Percentiles rank a stretch among this genome's conserved stretches.
These are phyloP conservation scores for Pseudocercospora pini-densiflorae DNA, from an alignment of 2,329 filamentous ascomycete genomes.

Conservation along the genomic window DNA sequence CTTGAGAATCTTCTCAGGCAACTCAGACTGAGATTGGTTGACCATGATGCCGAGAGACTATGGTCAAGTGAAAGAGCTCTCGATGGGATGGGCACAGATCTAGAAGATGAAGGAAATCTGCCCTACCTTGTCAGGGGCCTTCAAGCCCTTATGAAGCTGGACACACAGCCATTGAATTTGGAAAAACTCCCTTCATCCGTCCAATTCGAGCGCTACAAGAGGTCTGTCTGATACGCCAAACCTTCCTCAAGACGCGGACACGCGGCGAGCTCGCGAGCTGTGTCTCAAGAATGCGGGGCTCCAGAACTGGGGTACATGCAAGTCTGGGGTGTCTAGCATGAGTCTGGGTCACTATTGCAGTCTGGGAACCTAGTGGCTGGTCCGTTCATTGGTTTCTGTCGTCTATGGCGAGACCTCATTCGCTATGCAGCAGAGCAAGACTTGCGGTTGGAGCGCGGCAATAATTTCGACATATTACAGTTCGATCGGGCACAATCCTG, in stretches of 20 bases:
- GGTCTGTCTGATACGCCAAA: slow-evolving; percentile 6
- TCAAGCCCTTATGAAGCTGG: slow-evolving; percentile 5
- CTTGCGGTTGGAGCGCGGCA: not conserved
- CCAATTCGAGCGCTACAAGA: not conserved
- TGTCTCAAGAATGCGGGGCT: slow-evolving; percentile 9
- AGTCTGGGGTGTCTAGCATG: not conserved
- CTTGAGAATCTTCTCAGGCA: slow-evolving; percentile 33
- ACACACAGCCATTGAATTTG: not conserved
- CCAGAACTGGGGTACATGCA: slow-evolving; percentile 16
- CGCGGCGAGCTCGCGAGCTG: not conserved
- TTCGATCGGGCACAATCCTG: not conserved
- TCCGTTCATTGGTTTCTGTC: not conserved
- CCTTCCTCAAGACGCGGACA: slow-evolving; percentile 12
- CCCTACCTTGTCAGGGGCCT: not conserved
- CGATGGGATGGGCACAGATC: not conserved
- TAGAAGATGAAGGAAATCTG: not conserved
- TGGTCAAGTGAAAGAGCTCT: not conserved
- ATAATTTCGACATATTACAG: not conserved
- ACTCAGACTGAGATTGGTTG: slow-evolving; percentile 25
- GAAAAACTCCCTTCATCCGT: slow-evolving; percentile 15
- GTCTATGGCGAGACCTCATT: not conserved
- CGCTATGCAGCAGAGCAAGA: not conserved
- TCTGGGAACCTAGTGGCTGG: slow-evolving; percentile 1
- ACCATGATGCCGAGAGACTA: slow-evolving; percentile 21
- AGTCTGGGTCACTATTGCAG: not conserved